These are phyloP conservation scores for Rhodomyrtus psidioides DNA, from an alignment of 441 rosid genomes.

Conservation along the genomic window DNA sequence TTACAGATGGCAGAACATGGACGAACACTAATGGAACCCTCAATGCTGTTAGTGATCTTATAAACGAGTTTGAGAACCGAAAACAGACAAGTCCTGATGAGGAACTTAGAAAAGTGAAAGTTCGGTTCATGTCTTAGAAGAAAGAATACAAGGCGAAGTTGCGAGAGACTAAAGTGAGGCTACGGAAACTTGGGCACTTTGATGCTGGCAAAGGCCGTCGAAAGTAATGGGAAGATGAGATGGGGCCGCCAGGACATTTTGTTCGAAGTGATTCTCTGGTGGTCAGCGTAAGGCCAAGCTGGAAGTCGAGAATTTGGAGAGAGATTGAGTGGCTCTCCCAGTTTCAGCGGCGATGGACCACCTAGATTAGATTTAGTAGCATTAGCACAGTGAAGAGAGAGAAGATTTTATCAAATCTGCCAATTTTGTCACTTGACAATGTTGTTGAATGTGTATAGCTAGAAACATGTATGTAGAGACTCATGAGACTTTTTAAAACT, in stretches of 20 bases:
- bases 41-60: constrained; percentile 42
- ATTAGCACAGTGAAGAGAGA: not conserved
- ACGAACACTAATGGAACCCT: constrained; percentile 52
- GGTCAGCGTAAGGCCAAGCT: not conserved
- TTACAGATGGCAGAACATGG: constrained; percentile 32
- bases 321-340: not conserved
- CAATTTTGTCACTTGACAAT: not conserved
- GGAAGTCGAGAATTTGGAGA: not conserved
- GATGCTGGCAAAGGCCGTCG: constrained; percentile 53
- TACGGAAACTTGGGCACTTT: constrained; percentile 37
- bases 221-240: constrained; percentile 78
- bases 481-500: not conserved
- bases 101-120: constrained; percentile 61
- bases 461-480: not conserved
- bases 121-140: constrained; percentile 75
- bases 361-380: not conserved
- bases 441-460: not conserved
- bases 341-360: not conserved
- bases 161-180: constrained; percentile 57
- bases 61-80: constrained; percentile 71
- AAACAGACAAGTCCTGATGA: constrained; percentile 49
- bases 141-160: constrained; percentile 76
- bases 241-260: not conserved
- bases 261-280: not conserved
- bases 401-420: not conserved